These are phyloP conservation scores for Globisporangium middletonii DNA, from an alignment of 352 stramenopile genomes.

Conservation along the genomic window DNA sequence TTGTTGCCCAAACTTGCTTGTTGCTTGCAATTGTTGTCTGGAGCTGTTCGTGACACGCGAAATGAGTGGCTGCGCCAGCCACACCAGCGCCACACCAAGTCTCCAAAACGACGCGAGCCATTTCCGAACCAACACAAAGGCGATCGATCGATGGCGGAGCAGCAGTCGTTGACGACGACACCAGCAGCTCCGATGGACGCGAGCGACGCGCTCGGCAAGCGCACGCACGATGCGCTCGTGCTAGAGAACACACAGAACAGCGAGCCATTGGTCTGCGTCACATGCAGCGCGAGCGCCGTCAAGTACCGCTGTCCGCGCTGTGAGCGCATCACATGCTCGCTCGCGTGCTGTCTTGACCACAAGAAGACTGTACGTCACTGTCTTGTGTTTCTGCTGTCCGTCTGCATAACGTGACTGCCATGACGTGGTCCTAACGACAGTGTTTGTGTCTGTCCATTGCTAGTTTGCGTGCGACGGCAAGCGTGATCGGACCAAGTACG, in stretches of 20 bases:
- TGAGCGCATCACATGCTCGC: constrained; percentile 78
- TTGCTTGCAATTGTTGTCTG: background rate
- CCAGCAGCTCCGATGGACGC: background rate
- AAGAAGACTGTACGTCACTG: constrained; percentile 61
- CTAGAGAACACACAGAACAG: background rate
- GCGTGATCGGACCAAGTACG: constrained; percentile 78
- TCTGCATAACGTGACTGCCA: background rate
- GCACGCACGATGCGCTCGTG: constrained; percentile 9
- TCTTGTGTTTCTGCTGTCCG: background rate
- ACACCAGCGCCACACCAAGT: constrained; percentile 6
- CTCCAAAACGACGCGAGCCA: constrained; percentile 10
- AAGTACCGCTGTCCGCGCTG: constrained; percentile 86
- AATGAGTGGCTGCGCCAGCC: constrained; percentile 17
- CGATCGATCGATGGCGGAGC: constrained; percentile 6
- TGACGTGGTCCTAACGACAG: background rate
- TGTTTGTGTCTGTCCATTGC: constrained; percentile 3
- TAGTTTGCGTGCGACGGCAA: constrained; percentile 79
- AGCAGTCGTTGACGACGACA: background rate
- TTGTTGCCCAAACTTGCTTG: too few relatives aligned
- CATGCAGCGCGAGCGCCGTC: constrained; percentile 41
- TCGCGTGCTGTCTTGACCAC: constrained; percentile 71
- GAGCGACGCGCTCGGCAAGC: constrained; percentile 23
- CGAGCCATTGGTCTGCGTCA: constrained; percentile 28
- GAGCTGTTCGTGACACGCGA: background rate
- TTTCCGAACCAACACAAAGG: background rate